These are phyloP conservation scores for Alternaria conjuncta DNA, from an alignment of 2,329 filamentous ascomycete genomes.

Conservation along the genomic window DNA sequence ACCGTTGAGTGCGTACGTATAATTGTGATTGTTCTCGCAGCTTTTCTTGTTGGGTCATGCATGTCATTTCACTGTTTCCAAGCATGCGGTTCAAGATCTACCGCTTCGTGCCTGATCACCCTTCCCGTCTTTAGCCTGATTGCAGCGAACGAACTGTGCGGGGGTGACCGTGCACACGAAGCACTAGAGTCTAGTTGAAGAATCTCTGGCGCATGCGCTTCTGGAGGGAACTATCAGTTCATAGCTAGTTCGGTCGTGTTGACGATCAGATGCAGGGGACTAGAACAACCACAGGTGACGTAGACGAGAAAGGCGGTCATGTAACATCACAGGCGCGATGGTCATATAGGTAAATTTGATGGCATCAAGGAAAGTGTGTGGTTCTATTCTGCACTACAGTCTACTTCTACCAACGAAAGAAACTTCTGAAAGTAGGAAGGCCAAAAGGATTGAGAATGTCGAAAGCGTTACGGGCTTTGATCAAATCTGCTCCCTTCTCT, in stretches of 20 bases:
- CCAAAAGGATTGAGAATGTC: background rate
- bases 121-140: constrained; percentile 3
- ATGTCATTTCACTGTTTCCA: background rate
- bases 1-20: background rate
- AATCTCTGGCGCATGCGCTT: background rate
- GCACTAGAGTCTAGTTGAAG: background rate
- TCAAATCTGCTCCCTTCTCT: constrained; percentile 42
- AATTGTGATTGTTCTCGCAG: background rate
- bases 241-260: background rate
- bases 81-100: background rate
- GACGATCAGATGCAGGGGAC: background rate
- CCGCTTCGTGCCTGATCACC: background rate
- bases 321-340: background rate
- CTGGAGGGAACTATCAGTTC: background rate
- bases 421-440: background rate
- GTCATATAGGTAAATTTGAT: background rate
- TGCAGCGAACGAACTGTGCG: background rate
- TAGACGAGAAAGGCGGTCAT: background rate
- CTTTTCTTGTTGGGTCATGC: background rate
- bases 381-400: background rate
- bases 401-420: background rate
- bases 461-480: constrained; percentile 25
- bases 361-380: background rate
- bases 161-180: background rate
- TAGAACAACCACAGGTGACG: background rate